Evolutionary conservation across 257 asterid genomes (phyloP).

Genomic region (Echites panduratus): DNA sequence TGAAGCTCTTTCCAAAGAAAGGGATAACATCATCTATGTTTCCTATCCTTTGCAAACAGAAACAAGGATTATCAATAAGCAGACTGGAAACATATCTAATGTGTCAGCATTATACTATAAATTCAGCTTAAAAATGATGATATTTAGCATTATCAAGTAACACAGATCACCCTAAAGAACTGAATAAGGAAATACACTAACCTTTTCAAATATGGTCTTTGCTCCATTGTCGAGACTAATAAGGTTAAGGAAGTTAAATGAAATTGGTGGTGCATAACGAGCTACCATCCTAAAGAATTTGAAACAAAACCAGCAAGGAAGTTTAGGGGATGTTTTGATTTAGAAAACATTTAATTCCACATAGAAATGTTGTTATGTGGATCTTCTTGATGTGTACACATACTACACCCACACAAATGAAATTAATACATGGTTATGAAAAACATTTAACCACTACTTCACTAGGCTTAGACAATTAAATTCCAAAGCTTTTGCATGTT

Average conservation of each 20-base stretch:
- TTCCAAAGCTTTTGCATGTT: neutral
- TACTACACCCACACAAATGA: neutral
- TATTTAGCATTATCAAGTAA: neutral
- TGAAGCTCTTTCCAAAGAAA: constrained; percentile 74
- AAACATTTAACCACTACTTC: neutral
- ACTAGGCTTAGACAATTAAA: neutral
- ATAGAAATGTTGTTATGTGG: no score
- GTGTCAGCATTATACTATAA: neutral
- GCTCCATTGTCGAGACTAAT: constrained; percentile 42
- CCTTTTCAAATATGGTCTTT: constrained; percentile 72
- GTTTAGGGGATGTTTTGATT: constrained; percentile 7
- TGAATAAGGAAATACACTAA: constrained; percentile 8
- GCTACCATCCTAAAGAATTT: constrained; percentile 61
- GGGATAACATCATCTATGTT: constrained; percentile 83
- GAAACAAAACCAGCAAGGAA: neutral
- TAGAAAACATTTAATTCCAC: neutral
- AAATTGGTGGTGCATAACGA: constrained; percentile 75
- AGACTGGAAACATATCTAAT: neutral
- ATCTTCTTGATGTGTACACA: no score
- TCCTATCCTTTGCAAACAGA: constrained; percentile 67
- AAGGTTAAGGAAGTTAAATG: constrained; percentile 82
- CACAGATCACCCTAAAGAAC: constrained; percentile 1
- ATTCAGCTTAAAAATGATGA: neutral
- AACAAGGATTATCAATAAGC: neutral
- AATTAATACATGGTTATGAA: neutral